Percentiles rank a stretch among this genome's conserved stretches.
phyloP scores from a whole-genome alignment of 1,139 yeast species.

The Zygoascus sp. region DNA sequence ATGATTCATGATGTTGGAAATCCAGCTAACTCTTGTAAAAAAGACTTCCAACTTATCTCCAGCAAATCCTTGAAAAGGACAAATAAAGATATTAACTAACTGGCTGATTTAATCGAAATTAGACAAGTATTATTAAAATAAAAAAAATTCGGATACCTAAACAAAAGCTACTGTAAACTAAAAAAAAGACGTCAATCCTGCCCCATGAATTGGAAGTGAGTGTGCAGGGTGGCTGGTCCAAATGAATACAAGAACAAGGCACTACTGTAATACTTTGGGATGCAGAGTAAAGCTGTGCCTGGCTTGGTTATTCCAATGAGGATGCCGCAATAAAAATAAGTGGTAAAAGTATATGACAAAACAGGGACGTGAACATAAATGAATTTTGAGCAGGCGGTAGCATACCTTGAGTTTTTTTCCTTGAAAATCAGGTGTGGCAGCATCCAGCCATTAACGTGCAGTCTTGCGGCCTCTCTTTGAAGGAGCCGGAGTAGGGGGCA shows the following conservation, averaged over 20 bases:
- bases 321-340: neutral
- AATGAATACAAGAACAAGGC: neutral
- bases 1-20: too few relatives aligned
- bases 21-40: too few relatives aligned
- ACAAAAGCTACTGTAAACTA: neutral
- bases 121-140: neutral
- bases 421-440: neutral
- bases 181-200: neutral
- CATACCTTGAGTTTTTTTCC: too few relatives aligned
- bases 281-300: too few relatives aligned
- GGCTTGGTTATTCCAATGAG: too few relatives aligned
- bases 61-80: too few relatives aligned
- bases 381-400: neutral
- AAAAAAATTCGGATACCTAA: neutral
- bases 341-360: neutral
- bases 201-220: neutral
- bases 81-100: too few relatives aligned
- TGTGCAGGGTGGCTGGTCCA: neutral
- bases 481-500: slow-evolving; percentile 16
- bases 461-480: slow-evolving; percentile 5
- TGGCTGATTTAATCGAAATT: neutral
- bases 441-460: slow-evolving; percentile 2
- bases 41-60: too few relatives aligned
- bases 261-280: too few relatives aligned
- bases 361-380: neutral